phyloP scores from a whole-genome alignment of 1,139 yeast species.

The Diutina ranongensis region DNA sequence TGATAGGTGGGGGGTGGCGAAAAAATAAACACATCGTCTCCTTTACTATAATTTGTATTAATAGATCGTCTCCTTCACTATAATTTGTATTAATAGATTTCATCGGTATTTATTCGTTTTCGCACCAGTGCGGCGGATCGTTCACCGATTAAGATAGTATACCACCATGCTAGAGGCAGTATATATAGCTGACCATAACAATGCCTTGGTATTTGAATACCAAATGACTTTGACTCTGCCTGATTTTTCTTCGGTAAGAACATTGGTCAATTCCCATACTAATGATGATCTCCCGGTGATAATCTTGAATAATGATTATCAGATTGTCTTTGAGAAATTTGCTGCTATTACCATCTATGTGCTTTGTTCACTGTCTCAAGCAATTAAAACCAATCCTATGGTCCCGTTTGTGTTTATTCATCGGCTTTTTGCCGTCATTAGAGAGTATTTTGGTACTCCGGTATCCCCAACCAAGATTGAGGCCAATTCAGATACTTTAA shows the following conservation, averaged over 20 bases:
- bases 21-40: too few relatives aligned
- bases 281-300: conserved; percentile 13
- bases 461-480: conserved; percentile 47
- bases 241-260: background rate
- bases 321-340: conserved; percentile 16
- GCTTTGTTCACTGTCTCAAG: conserved; percentile 13
- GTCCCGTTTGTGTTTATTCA: conserved; percentile 46
- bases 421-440: conserved; percentile 38
- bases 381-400: conserved; percentile 27
- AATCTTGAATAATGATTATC: conserved; percentile 20
- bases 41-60: too few relatives aligned
- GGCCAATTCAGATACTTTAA: conserved; percentile 53
- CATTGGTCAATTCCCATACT: background rate
- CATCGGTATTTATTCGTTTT: too few relatives aligned
- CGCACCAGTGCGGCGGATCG: background rate
- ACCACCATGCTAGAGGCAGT: conserved; percentile 38
- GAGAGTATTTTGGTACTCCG: conserved; percentile 49
- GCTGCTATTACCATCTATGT: conserved; percentile 19
- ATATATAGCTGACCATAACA: conserved; percentile 46
- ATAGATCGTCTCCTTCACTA: too few relatives aligned
- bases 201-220: conserved; percentile 44
- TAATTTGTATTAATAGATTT: too few relatives aligned
- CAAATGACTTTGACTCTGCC: conserved; percentile 19
- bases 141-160: background rate
- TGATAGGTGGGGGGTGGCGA: conserved; percentile 59